Evolutionary conservation across 2,329 filamentous ascomycete genomes (phyloP).

Genomic region (Septoria linicola): DNA sequence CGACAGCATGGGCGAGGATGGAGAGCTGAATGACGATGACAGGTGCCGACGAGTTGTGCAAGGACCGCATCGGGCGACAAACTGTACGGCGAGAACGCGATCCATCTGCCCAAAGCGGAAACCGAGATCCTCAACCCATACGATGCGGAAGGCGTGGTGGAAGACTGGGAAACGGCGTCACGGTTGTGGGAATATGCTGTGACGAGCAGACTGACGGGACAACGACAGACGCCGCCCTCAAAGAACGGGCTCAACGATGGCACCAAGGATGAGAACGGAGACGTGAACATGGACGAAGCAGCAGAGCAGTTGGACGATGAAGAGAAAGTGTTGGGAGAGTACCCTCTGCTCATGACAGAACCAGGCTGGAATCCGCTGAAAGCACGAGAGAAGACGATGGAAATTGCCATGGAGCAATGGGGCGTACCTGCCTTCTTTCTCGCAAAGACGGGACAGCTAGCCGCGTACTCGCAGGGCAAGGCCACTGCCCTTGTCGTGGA

Average conservation of each 20-base stretch:
- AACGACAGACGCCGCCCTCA: conserved; percentile 65
- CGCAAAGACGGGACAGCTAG: conserved; percentile 81
- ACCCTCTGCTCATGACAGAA: conserved; percentile 89
- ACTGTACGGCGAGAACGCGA: conserved; percentile 86
- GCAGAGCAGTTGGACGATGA: conserved; percentile 57
- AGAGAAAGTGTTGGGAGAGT: conserved; percentile 81
- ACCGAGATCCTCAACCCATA: conserved; percentile 92
- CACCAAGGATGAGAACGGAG: conserved; percentile 49
- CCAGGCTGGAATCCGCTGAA: conserved; percentile 88
- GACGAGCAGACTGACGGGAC: conserved; percentile 79
- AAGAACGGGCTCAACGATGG: conserved; percentile 79
- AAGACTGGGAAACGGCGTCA: conserved; percentile 92
- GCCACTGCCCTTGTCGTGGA: conserved; percentile 90
- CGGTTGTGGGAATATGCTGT: conserved; percentile 92
- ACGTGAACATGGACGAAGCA: conserved; percentile 56
- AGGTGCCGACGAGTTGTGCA: conserved; percentile 77
- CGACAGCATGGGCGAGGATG: not conserved
- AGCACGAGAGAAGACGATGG: conserved; percentile 87
- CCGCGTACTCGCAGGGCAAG: conserved; percentile 90
- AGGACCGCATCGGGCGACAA: conserved; percentile 53
- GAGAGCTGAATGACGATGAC: not conserved
- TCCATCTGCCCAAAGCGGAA: conserved; percentile 71
- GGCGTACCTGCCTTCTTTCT: conserved; percentile 93
- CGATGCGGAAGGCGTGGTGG: conserved; percentile 81
- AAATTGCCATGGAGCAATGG: conserved; percentile 97